Base-by-base conservation (phyloP, 345 rosid genomes). In the Brassica rapa region DNA sequence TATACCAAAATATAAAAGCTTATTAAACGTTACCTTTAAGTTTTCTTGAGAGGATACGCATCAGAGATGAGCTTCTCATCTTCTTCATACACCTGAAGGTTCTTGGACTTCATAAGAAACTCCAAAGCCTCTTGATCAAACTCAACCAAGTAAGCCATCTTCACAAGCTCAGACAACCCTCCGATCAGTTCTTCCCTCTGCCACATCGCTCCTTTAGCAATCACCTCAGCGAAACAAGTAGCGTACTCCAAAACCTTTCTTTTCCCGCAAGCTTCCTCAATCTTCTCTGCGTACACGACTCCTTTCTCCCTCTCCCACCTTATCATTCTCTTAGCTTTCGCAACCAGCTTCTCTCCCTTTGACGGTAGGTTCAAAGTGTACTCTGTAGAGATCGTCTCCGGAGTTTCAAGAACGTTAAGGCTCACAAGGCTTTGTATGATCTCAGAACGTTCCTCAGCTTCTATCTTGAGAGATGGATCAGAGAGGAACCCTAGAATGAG, bases 401-500 rank as follows among this genome's bases (percentile, higher is more conserved):
- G n/a, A 24, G 89, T 86, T 86, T 88, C 87, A 6, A 80, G 24
- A 29, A 84, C 72, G 2, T 81, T 70, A 37, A 83, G 80, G 39
- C 70, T 75, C 61, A 84, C 57, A 69, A 92, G 89, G 74, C 84
- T 23, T 1, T 80, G 64, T 29, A 88, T 84, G 41, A 79, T 82
- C 74, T 73, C 82, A 4, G 71, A 87, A 83, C 95, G 90, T 78
- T 83, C 76, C 29, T 72, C 74, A 0, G 76, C 77, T 79, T 89
- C 93, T 70, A 87, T 72, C 12, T 78, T 72, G 0, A 87, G 15
- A 14, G 85, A 41, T 43, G 90, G 86, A 53, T 84, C 72, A 10
- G 88, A 86, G 16, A 90, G 83, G 68, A 87, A 90, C 62, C 88
- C 89, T 14, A 90, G 89, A 30, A 89, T 72, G 43, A 90, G 87